Percentiles rank a stretch among this genome's conserved stretches.
phyloP scores from a whole-genome alignment of 495 filamentous ascomycete genomes.

The Lophiostoma macrostomum region DNA sequence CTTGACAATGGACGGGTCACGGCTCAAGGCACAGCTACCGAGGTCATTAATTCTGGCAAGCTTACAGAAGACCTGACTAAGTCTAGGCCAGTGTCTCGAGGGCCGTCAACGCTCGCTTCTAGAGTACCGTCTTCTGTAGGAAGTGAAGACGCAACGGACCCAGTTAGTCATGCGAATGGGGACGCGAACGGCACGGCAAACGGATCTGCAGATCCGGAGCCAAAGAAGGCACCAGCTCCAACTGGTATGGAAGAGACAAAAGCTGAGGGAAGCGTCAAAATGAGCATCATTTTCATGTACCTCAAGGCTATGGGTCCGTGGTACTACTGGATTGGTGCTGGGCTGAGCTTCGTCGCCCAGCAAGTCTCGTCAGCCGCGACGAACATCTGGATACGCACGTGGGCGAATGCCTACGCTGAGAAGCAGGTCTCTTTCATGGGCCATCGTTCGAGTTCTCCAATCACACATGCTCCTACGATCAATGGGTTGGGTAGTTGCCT shows the following conservation, averaged over 20 bases:
- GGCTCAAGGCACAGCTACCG: constrained; percentile 69
- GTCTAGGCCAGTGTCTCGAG: constrained; percentile 64
- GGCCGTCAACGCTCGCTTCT: constrained; percentile 65
- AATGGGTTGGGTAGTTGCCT: constrained; percentile 39
- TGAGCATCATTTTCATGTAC: constrained; percentile 79
- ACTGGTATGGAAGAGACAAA: constrained; percentile 63
- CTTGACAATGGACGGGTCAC: constrained; percentile 82
- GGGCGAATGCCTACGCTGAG: constrained; percentile 63
- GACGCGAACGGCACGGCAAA: constrained; percentile 40
- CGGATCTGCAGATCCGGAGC: constrained; percentile 35
- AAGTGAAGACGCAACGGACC: constrained; percentile 37
- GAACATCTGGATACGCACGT: constrained; percentile 91
- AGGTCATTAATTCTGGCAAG: constrained; percentile 77
- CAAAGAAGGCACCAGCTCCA: constrained; percentile 42
- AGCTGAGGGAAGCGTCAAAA: constrained; percentile 79
- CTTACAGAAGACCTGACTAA: constrained; percentile 80
- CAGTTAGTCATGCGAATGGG: constrained; percentile 37
- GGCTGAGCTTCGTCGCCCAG: constrained; percentile 70
- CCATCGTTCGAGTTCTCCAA: constrained; percentile 36
- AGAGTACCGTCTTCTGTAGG: constrained; percentile 66
- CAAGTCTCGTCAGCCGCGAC: constrained; percentile 81
- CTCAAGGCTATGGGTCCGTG: constrained; percentile 84
- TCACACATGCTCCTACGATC: constrained; percentile 38
- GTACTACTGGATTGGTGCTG: constrained; percentile 85
- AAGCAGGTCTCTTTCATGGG: constrained; percentile 27